phyloP scores from a whole-genome alignment of 805 yeast species.

The Candida adriatica region DNA sequence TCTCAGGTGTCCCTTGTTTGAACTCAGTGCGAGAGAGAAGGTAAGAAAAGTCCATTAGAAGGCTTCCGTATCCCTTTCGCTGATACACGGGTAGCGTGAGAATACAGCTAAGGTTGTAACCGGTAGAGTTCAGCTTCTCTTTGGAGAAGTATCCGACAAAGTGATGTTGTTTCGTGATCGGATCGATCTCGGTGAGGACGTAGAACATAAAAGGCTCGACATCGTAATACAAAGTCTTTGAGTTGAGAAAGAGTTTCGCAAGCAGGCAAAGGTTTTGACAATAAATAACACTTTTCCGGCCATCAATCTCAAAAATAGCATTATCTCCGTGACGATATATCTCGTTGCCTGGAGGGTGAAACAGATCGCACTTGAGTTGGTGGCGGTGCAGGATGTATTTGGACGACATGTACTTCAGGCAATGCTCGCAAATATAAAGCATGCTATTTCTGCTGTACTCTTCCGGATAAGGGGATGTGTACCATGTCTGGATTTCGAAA shows the following conservation, averaged over 20 bases:
- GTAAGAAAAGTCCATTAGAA: slow-evolving; percentile 86
- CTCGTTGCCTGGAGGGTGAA: slow-evolving; percentile 87
- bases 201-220: slow-evolving; percentile 94
- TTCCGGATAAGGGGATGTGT: slow-evolving; percentile 87
- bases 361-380: slow-evolving; percentile 59
- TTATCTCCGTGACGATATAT: slow-evolving; percentile 68
- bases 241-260: slow-evolving; percentile 83
- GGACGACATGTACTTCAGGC: slow-evolving; percentile 72
- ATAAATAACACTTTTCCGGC: slow-evolving; percentile 70
- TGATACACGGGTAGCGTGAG: slow-evolving; percentile 84
- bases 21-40: slow-evolving; percentile 67
- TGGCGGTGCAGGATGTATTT: slow-evolving; percentile 67
- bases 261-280: slow-evolving; percentile 87
- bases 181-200: slow-evolving; percentile 66
- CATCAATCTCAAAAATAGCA: slow-evolving; percentile 90
- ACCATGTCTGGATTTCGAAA: slow-evolving; percentile 84
- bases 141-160: slow-evolving; percentile 95
- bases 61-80: slow-evolving; percentile 81
- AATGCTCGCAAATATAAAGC: slow-evolving; percentile 75
- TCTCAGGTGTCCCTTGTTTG: slow-evolving; percentile 89
- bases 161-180: slow-evolving; percentile 41
- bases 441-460: slow-evolving; percentile 60
- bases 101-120: slow-evolving; percentile 85
- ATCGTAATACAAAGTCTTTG: slow-evolving; percentile 88
- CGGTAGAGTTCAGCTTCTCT: slow-evolving; percentile 65